Evolutionary conservation across 345 rosid genomes (phyloP).

Genomic region (Xanthoceras sorbifolium): DNA sequence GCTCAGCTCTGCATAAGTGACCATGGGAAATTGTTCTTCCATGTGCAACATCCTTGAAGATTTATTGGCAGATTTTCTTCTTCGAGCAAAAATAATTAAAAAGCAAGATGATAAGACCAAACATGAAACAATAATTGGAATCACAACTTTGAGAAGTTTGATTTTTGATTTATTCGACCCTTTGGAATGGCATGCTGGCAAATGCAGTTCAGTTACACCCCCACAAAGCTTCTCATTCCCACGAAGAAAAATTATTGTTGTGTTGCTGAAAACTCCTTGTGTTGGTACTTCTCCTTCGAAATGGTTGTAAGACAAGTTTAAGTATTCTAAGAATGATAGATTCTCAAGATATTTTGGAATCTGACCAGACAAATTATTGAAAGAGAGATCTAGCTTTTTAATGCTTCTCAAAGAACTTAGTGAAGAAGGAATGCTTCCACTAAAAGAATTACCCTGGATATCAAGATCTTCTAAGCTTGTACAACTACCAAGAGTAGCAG

Average conservation of each 20-base stretch:
- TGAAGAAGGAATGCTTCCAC: slow-evolving; percentile 20
- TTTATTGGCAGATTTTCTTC: not conserved
- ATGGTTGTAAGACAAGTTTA: slow-evolving; percentile 10
- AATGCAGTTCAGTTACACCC: slow-evolving; percentile 11
- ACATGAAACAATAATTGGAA: not conserved
- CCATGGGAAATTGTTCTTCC: not conserved
- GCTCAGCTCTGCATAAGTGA: not conserved
- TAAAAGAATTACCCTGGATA: not conserved
- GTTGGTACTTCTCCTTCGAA: slow-evolving; percentile 19
- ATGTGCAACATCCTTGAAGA: not conserved
- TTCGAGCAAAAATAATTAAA: too few species aligned
- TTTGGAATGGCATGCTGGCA: slow-evolving; percentile 3
- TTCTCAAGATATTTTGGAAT: slow-evolving; percentile 12
- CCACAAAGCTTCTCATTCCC: slow-evolving; percentile 27
- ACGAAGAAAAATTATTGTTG: not conserved
- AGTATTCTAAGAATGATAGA: not conserved
- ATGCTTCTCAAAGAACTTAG: slow-evolving; percentile 17
- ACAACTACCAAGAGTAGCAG: slow-evolving; percentile 16
- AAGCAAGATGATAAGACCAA: not conserved
- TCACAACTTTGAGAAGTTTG: not conserved
- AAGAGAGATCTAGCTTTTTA: slow-evolving; percentile 14
- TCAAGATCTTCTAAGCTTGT: not conserved
- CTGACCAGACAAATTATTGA: slow-evolving; percentile 16
- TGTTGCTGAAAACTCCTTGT: slow-evolving; percentile 13
- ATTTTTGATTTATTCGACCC: slow-evolving; percentile 10